A percentile compares a stretch with the other conserved stretches of the same genome.
These are phyloP conservation scores for Populus davidiana DNA, from an alignment of 345 rosid genomes.

Conservation along the genomic window DNA sequence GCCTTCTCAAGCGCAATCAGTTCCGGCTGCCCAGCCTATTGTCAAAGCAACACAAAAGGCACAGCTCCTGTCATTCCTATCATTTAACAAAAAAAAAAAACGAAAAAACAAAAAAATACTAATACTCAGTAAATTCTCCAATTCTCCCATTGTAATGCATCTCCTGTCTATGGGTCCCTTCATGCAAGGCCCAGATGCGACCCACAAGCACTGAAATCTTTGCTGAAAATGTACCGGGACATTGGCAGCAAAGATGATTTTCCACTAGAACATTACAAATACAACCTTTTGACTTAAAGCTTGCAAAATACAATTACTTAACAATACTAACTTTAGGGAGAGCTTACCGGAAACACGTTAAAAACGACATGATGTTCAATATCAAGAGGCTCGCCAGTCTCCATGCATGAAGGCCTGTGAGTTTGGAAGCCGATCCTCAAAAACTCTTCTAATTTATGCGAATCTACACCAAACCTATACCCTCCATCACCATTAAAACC, in stretches of 20 bases:
- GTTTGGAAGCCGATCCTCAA: conserved; percentile 66
- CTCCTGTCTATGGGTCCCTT: background rate
- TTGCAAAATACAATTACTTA: background rate
- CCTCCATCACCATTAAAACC: conserved; percentile 94
- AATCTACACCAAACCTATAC: conserved; percentile 61
- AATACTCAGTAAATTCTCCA: background rate
- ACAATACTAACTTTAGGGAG: background rate
- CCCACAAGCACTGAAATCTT: background rate
- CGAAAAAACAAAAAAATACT: too few relatives aligned
- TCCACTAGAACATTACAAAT: background rate
- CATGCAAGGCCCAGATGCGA: background rate
- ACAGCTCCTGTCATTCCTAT: background rate
- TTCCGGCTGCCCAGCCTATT: conserved; percentile 84
- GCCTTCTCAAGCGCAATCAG: conserved; percentile 86
- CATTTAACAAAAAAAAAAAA: background rate
- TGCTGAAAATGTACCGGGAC: background rate
- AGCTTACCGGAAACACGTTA: conserved; percentile 72
- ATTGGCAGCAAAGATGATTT: background rate
- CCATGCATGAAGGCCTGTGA: conserved; percentile 79
- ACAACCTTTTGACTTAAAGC: too few relatives aligned
- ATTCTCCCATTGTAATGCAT: background rate
- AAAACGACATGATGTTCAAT: conserved; percentile 85
- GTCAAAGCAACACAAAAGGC: background rate
- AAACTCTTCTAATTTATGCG: conserved; percentile 79
- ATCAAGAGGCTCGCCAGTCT: conserved; percentile 90